Conservation (phyloP, 2,329 filamentous ascomycete genomes). For the Pestalotiopsis sp. region DNA sequence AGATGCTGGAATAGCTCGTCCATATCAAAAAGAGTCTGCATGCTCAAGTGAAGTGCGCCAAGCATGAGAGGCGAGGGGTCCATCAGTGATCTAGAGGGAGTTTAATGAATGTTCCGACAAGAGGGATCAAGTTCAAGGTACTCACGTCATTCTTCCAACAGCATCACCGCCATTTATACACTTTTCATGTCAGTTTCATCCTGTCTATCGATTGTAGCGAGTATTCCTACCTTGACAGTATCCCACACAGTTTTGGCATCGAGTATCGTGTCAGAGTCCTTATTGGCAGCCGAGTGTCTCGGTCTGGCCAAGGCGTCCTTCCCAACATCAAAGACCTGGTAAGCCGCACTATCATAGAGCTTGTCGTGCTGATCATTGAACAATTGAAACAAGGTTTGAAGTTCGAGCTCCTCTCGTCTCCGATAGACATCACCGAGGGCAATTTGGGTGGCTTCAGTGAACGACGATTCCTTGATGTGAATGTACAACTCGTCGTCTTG, state of each 20-base stretch:
- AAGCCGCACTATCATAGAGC: slow-evolving; percentile 51
- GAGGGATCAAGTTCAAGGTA: slow-evolving; percentile 22
- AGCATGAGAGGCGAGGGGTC: slow-evolving; percentile 65
- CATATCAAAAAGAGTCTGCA: slow-evolving; percentile 63
- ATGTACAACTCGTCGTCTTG: not conserved
- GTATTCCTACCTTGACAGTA: slow-evolving; percentile 30
- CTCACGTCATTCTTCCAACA: slow-evolving; percentile 60
- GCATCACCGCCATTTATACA: slow-evolving; percentile 42
- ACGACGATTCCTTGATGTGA: not conserved
- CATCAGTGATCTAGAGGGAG: not conserved
- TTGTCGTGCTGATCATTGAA: slow-evolving; percentile 30
- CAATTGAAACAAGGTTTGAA: slow-evolving; percentile 1
- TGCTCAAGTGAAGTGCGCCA: slow-evolving; percentile 60
- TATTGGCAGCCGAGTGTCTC: slow-evolving; percentile 37
- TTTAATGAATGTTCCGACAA: not conserved
- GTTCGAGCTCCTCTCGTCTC: slow-evolving; percentile 8
- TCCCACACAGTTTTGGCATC: slow-evolving; percentile 46
- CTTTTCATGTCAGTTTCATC: slow-evolving; percentile 17
- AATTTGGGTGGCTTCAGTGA: slow-evolving; percentile 1
- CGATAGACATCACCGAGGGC: slow-evolving; percentile 11
- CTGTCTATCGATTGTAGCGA: too few relatives aligned
- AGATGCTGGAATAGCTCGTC: slow-evolving; percentile 60
- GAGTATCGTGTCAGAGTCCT: slow-evolving; percentile 39
- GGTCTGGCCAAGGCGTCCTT: slow-evolving; percentile 44
- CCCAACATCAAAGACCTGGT: slow-evolving; percentile 61